Evolutionary conservation across 495 filamentous ascomycete species (phyloP).

Genomic region (Xylaria castorea): DNA sequence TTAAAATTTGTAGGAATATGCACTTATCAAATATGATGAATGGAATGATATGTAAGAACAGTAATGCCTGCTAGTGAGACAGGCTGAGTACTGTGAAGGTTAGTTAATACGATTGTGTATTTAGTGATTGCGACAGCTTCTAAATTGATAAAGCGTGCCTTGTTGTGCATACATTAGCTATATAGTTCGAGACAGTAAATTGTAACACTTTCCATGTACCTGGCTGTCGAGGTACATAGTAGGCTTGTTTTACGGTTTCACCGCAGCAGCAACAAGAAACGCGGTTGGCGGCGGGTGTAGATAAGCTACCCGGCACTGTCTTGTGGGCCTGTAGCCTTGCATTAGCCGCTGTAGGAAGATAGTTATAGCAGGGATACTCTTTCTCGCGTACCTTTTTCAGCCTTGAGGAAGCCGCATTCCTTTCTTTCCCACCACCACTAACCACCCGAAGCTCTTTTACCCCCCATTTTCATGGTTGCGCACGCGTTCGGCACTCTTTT

Average conservation of each 20-base stretch:
- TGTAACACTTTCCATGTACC: background rate
- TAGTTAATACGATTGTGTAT: too few relatives aligned
- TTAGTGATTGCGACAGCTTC: background rate
- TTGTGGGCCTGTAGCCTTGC: constrained; percentile 21
- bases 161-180: background rate
- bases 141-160: background rate
- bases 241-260: background rate
- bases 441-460: constrained; percentile 32
- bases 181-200: background rate
- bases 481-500: background rate
- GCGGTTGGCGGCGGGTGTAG: background rate
- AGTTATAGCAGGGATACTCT: background rate
- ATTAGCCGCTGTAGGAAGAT: background rate
- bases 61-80: too few relatives aligned
- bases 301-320: background rate
- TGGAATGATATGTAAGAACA: too few relatives aligned
- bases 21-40: too few relatives aligned
- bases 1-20: too few relatives aligned
- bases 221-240: background rate
- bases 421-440: constrained; percentile 37
- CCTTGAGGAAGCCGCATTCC: constrained; percentile 45
- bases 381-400: constrained; percentile 29
- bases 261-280: background rate
- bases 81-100: too few relatives aligned
- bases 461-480: background rate